Evolutionary conservation across 768 basidiomycete species (phyloP).

Genomic region (Ephemerocybe angulata): DNA sequence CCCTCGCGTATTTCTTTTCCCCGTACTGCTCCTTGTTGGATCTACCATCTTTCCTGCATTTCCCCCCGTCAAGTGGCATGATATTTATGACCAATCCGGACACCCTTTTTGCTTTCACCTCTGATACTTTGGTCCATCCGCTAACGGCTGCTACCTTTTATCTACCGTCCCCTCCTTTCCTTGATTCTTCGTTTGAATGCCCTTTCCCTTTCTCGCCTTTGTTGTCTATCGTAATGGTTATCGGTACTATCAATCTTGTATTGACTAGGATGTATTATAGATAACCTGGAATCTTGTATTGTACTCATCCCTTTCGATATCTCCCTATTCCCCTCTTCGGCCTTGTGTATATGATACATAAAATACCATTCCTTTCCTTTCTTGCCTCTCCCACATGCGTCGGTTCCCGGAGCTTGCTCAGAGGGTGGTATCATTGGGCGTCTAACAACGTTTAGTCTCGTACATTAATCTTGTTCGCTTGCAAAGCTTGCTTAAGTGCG

Average conservation of each 20-base stretch:
- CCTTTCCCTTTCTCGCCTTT: slow-evolving; percentile 5
- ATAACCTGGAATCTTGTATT: slow-evolving; percentile 8
- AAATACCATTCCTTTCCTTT: not conserved
- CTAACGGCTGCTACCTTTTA: not conserved
- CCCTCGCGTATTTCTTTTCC: not conserved
- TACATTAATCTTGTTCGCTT: slow-evolving; percentile 46
- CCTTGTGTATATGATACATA: not conserved
- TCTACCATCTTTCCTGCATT: slow-evolving; percentile 13
- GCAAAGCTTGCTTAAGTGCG: slow-evolving; percentile 68
- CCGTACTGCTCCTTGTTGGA: slow-evolving; percentile 3
- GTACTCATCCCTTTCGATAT: not conserved
- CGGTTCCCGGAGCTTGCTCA: too few species aligned
- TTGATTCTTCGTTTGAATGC: not conserved
- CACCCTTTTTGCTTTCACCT: not conserved
- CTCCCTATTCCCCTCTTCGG: slow-evolving; percentile 7
- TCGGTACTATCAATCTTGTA: not conserved
- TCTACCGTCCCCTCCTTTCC: not conserved
- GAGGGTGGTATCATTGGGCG: not conserved
- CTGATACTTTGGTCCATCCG: not conserved
- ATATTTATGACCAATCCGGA: slow-evolving; percentile 6
- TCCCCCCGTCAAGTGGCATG: slow-evolving; percentile 5
- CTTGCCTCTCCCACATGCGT: too few species aligned
- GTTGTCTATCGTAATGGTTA: slow-evolving; percentile 1
- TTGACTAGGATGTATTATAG: slow-evolving; percentile 12
- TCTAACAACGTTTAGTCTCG: slow-evolving; percentile 17